These are phyloP conservation scores for Chaetomiaceae sp. DNA, from an alignment of 2,329 filamentous ascomycete genomes.

Conservation along the genomic window DNA sequence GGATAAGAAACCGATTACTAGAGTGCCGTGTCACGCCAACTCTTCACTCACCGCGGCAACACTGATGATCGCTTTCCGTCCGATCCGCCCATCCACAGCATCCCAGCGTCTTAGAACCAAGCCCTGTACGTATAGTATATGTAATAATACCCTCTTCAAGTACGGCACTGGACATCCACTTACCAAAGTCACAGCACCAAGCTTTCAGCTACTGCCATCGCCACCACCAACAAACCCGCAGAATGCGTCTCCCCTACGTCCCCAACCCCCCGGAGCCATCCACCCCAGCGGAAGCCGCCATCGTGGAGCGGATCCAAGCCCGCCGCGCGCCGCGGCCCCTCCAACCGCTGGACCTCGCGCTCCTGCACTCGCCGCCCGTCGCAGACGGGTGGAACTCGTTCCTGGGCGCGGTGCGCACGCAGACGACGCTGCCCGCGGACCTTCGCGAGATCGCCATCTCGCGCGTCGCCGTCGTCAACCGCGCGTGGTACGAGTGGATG, in stretches of 20 bases:
- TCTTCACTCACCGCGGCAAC: neutral
- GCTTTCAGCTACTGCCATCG: too few species aligned
- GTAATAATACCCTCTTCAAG: neutral
- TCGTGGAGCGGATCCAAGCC: conserved; percentile 59
- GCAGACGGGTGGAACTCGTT: conserved; percentile 74
- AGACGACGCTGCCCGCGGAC: conserved; percentile 46
- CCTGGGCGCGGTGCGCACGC: conserved; percentile 58
- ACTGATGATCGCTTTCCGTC: neutral
- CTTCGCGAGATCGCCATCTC: conserved; percentile 76
- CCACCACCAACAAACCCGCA: conserved; percentile 26
- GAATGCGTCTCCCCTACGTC: conserved; percentile 66
- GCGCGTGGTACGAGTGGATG: conserved; percentile 81
- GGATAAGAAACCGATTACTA: neutral
- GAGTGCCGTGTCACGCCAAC: too few species aligned
- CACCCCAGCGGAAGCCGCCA: conserved; percentile 46
- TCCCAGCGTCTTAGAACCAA: neutral
- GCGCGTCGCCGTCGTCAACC: conserved; percentile 73
- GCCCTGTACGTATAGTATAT: too few species aligned
- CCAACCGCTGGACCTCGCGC: conserved; percentile 68
- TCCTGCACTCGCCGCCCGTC: conserved; percentile 69
- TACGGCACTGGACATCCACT: too few species aligned
- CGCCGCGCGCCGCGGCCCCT: conserved; percentile 66
- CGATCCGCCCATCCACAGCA: neutral
- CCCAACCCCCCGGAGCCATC: conserved; percentile 45
- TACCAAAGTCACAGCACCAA: neutral